Evolutionary conservation across 768 basidiomycete genomes (phyloP).

Genomic region (Agrocybe pediades): DNA sequence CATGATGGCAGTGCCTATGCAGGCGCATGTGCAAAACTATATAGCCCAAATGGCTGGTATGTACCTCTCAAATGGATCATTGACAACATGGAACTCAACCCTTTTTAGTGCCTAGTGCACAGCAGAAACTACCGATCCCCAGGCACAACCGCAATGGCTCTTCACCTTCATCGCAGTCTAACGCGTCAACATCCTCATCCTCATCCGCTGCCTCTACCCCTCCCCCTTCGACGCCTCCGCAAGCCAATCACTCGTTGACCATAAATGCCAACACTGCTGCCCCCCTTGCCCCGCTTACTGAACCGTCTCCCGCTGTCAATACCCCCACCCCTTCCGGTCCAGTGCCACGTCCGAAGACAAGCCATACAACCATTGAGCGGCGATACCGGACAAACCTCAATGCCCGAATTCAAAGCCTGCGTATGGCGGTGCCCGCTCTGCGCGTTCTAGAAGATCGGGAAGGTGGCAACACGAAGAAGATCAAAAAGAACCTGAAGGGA

Average conservation of each 20-base stretch:
- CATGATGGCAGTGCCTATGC: slow-evolving; percentile 49
- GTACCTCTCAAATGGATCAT: slow-evolving; percentile 3
- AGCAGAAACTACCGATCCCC: slow-evolving; percentile 41
- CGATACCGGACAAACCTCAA: slow-evolving; percentile 89
- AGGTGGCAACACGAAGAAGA: slow-evolving; percentile 44
- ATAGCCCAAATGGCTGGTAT: slow-evolving; percentile 23
- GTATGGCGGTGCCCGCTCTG: slow-evolving; percentile 81
- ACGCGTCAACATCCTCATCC: slow-evolving; percentile 37
- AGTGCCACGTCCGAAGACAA: slow-evolving; percentile 69
- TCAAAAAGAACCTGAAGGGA: slow-evolving; percentile 47
- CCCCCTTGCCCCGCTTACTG: slow-evolving; percentile 9
- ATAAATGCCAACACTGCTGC: slow-evolving; percentile 19
- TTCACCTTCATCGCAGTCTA: slow-evolving; percentile 22
- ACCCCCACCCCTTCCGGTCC: slow-evolving; percentile 17
- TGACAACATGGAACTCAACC: slow-evolving; percentile 3
- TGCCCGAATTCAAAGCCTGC: slow-evolving; percentile 79
- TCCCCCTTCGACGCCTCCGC: slow-evolving; percentile 41
- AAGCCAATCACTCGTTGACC: slow-evolving; percentile 18
- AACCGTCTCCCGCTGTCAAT: slow-evolving; percentile 7
- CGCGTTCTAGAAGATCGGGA: slow-evolving; percentile 72
- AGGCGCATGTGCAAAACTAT: slow-evolving; percentile 32
- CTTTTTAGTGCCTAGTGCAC: slow-evolving; percentile 15
- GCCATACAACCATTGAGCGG: slow-evolving; percentile 88
- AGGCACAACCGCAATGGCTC: slow-evolving; percentile 32
- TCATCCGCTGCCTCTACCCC: slow-evolving; percentile 47